Percentiles rank a stretch among this genome's conserved stretches.
Evolutionary conservation across 805 yeast genomes (phyloP).

Genomic region (Pichia nanzhaoensis): DNA sequence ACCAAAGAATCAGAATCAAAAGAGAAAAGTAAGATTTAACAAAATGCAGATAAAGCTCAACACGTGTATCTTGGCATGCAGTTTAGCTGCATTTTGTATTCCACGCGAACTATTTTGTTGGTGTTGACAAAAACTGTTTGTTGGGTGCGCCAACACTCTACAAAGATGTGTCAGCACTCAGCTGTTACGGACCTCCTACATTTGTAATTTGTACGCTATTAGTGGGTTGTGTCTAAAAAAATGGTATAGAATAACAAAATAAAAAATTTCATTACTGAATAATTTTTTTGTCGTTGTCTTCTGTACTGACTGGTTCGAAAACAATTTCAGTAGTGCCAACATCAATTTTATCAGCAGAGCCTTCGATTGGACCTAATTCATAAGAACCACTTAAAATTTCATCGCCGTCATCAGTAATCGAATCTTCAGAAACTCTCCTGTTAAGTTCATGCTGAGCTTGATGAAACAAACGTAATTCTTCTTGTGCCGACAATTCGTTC

Average conservation of each 20-base stretch:
- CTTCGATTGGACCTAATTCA: background rate
- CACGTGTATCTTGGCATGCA: too few species aligned
- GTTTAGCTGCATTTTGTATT: too few species aligned
- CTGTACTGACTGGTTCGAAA: background rate
- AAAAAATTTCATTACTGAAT: too few species aligned
- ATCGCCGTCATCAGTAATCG: background rate
- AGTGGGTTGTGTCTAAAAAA: too few species aligned
- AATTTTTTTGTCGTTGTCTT: too few species aligned
- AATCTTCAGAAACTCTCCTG: constrained; percentile 1
- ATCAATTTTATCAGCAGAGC: background rate
- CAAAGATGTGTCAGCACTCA: background rate
- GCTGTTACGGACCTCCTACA: too few species aligned
- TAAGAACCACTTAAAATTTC: background rate
- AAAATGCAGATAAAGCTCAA: too few species aligned
- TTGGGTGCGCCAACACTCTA: background rate
- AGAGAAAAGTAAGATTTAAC: too few species aligned
- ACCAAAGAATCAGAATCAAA: too few species aligned
- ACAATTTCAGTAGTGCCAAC: background rate
- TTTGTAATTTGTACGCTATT: too few species aligned
- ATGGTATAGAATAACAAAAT: too few species aligned
- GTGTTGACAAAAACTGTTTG: background rate
- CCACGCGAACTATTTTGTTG: background rate
- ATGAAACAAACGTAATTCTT: constrained; percentile 43
- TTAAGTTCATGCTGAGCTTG: constrained; percentile 28
- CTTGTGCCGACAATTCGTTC: constrained; percentile 40